Evolutionary conservation across 306 rosid genomes (phyloP).

Genomic region (Arachis hypogaea): DNA sequence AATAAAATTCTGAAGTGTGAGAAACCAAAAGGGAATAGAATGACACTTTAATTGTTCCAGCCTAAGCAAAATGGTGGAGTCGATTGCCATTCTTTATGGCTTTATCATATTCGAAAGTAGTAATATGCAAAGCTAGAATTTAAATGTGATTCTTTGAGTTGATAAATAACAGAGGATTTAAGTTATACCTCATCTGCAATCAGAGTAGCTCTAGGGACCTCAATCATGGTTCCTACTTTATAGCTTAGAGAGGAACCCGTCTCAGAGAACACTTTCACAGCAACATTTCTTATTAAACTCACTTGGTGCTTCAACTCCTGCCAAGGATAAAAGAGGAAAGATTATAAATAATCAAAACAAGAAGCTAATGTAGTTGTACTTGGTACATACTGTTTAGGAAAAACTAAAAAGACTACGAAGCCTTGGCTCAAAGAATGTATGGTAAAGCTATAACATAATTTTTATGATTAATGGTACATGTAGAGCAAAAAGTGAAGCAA

Average conservation of each 20-base stretch:
- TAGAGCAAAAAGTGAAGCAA: constrained; percentile 21
- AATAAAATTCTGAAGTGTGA: background rate
- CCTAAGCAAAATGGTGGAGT: no score
- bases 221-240: constrained; percentile 97
- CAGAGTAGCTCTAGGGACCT: constrained; percentile 94
- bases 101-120: background rate
- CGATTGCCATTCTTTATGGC: constrained; percentile 5
- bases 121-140: no score
- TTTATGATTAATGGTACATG: background rate
- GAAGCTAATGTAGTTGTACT: background rate
- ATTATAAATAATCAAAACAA: background rate
- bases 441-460: no score
- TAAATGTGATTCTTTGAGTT: no score
- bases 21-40: background rate
- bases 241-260: constrained; percentile 73
- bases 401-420: no score
- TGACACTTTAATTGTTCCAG: background rate
- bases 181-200: constrained; percentile 87
- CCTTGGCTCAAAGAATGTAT: no score
- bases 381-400: background rate
- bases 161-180: background rate
- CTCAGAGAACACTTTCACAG: constrained; percentile 82
- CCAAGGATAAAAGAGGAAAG: background rate
- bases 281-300: constrained; percentile 65
- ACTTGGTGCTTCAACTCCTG: constrained; percentile 90